Conservation (phyloP, 768 basidiomycete genomes). For the Rubroboletus satanas region DNA sequence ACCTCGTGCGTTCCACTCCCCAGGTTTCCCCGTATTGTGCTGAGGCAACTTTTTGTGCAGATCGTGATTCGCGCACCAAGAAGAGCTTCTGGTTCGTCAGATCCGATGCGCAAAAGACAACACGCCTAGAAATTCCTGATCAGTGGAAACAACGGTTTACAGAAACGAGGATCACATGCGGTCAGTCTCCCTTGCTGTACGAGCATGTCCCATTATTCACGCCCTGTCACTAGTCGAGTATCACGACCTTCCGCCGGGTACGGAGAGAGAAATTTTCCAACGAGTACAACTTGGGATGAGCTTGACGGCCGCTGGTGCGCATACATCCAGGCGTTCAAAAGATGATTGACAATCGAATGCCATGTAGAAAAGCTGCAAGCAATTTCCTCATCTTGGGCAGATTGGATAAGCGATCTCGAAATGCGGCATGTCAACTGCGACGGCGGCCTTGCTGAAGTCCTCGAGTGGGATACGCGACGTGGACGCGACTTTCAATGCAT, state of each 20-base stretch:
- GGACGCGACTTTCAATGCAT: constrained; percentile 77
- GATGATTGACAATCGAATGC: neutral
- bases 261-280: constrained; percentile 78
- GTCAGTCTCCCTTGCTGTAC: constrained; percentile 36
- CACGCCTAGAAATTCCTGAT: constrained; percentile 51
- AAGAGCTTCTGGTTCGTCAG: constrained; percentile 61
- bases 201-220: neutral
- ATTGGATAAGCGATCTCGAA: constrained; percentile 62
- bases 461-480: constrained; percentile 64
- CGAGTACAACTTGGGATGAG: constrained; percentile 78
- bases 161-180: constrained; percentile 60
- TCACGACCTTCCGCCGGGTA: constrained; percentile 43
- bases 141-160: constrained; percentile 49
- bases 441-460: constrained; percentile 50
- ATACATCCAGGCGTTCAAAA: neutral
- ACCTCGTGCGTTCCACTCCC: constrained; percentile 41
- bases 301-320: constrained; percentile 64
- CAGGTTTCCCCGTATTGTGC: constrained; percentile 2
- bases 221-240: constrained; percentile 58
- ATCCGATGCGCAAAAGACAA: constrained; percentile 41
- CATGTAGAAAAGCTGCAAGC: constrained; percentile 73
- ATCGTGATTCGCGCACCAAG: constrained; percentile 53
- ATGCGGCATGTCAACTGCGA: constrained; percentile 53
- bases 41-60: constrained; percentile 34
- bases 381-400: constrained; percentile 64